Evolutionary conservation across 2,329 filamentous ascomycete genomes (phyloP), one percentile per base, ranked within the genome.

Genomic region (Hansfordia pulvinata): DNA sequence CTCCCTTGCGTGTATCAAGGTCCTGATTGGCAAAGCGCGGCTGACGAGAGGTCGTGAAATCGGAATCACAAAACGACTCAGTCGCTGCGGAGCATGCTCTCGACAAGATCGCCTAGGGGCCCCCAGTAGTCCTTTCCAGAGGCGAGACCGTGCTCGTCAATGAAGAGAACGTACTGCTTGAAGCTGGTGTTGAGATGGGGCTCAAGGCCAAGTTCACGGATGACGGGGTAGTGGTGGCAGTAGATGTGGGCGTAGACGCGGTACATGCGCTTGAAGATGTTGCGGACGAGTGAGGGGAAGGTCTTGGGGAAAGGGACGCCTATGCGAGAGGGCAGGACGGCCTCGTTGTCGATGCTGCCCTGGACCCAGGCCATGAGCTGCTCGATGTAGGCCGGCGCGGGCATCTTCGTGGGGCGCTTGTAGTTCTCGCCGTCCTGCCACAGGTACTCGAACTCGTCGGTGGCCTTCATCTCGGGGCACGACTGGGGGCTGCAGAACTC

Each of bases 381-480:
- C 54, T 96, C 90, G 46, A 98, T 93, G 57, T 98, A 98, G 43
- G 86, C 83, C 8, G 90, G 90, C 3, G 90, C 90, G 3, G 90
- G 72, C 81, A 98, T 94, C 62, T 96, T 96, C 35, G 92, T 98
- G 12, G 90, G 90, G 33, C 84, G 77, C 57, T 93, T 93, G 66
- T 77, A 98, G 49, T 83, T 79, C 44, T 93, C 85, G 34, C 68
- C 81, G 55, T 98, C 88, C 60, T 98, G 90, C 90, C 90, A 98
- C 39, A 98, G 76, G 55, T 98, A 98, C 55, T 98, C 90, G 54
- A 96, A 98, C 47, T 82, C 88, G 58, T 98, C 92, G 8, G 90
- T 98, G n/a, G 90, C 90, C 58, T 98, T 98, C 90, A 98, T 98
- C 60, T 96, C 90, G 1, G 90, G 90, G 53, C 90, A 98, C 37